Evolutionary conservation across 306 rosid genomes (phyloP), one percentile per base, ranked within the genome.

Genomic region (Quercus variabilis): DNA sequence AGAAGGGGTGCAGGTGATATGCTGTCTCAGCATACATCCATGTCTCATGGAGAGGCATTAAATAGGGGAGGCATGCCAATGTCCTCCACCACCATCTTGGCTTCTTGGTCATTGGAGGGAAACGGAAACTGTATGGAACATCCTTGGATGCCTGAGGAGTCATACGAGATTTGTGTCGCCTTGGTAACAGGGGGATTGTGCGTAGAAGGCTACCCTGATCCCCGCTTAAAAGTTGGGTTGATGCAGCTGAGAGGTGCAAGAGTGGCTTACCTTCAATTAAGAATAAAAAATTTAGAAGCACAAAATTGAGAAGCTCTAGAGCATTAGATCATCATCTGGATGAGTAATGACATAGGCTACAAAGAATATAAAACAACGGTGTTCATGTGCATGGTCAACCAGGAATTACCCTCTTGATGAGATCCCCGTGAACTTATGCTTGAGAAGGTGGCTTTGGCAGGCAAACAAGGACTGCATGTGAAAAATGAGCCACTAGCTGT

Each of bases 11-110:
- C 52, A 92, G 91, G 76, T 89, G 83, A 80, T 90, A 95, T 19
- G 99, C 99, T 33, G 99, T 95, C 88, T 92, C 90, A 1, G 96
- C 97, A 62, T 92, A 95, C 98, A 95, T 95, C 99, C 99, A 95
- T 19, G 97, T 93, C 86, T 95, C 98, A 5, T 95, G 99, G 20
- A 95, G 88, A 56, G 98, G 99, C 95, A 95, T 89, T 21, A 95
- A 84, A 79, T 92, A 95, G n/a, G 99, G 96, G 78, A 95, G 88
- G 88, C 97, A 95, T 25, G 99, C 92, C 71, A 95, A 76, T 13
- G 96, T 76, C 83, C 98, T 91, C 99, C 99, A 95, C 94, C 92
- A 95, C 99, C 99, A 95, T 80, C 76, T 88, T 14, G 99, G 99
- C 75, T 91, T 95, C 56, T 67, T 92, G 25, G 90, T 92, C 99